Base-by-base conservation (phyloP, 2,329 filamentous ascomycete species). In the Rhynchosporium agropyri region DNA sequence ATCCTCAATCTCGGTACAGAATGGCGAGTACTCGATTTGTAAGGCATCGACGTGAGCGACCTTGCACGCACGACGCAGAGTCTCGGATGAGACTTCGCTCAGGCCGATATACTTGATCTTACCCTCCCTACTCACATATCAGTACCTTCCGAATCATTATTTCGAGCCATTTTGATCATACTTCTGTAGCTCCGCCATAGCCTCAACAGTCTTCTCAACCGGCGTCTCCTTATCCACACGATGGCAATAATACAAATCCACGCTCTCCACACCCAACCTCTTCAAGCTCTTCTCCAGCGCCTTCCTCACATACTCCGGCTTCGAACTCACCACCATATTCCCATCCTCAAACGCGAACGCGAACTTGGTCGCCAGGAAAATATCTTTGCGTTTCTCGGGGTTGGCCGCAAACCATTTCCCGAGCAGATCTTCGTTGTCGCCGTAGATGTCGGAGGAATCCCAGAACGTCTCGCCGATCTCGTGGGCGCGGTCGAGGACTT, bases 81-180 rank as follows among this genome's bases (percentile, higher is more conserved):
- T 81, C 3, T 74, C 71, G 1, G 81, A 79, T 4, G 78, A 79
- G 60, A 80, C 75, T 67, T 84, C 82, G 2, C 78, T 83, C 3
- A 87, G 69, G 13, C 84, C 85, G 12, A 87, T 74, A 70, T 84
- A 75, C 63, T 80, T 82, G 71, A 86, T 82, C 71, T 84, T 85
- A 61, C 83, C 83, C 66, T 82, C 79, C 3, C 63, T 65, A 13
- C 5, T n/a, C 4, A 2, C 3, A 3, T n/a, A 42, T 36, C 13
- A 56, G 20, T 13, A 57, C n/a, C 10, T 1, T 20, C 20, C 20
- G 1, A 43, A 43, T 43, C 4, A 4, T 4, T 12, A 43, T 43
- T 8, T 43, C 40, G 10, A 4, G 12, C 10, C n/a, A 10, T 13
- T 43, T 13, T 8, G 5, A 43, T 20, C 40, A 43, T 50, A 58